These are phyloP conservation scores for Postia placenta DNA, from an alignment of 768 basidiomycete genomes.

Conservation along the genomic window DNA sequence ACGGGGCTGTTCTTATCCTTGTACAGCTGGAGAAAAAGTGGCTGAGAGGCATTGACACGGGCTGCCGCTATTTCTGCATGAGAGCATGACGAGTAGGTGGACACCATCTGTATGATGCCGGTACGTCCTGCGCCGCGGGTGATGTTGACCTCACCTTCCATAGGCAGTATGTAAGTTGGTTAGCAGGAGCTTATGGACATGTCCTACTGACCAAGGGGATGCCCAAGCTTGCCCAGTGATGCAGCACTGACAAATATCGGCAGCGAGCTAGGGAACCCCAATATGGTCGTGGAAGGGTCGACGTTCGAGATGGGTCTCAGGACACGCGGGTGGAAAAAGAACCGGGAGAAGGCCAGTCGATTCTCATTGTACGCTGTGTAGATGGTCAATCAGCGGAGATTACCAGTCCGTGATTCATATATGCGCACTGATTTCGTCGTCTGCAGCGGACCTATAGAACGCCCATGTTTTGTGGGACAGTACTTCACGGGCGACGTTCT, in stretches of 20 bases:
- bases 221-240: constrained; percentile 80
- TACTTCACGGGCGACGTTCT: constrained; percentile 68
- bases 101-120: constrained; percentile 82
- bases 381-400: too few relatives aligned
- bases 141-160: constrained; percentile 78
- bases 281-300: constrained; percentile 67
- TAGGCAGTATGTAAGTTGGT: neutral
- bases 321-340: constrained; percentile 84
- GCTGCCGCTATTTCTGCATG: constrained; percentile 55
- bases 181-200: neutral
- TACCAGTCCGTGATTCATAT: neutral
- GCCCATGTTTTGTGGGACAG: constrained; percentile 71
- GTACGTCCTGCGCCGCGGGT: constrained; percentile 59
- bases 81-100: constrained; percentile 69
- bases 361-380: constrained; percentile 59
- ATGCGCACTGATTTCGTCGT: constrained; percentile 72
- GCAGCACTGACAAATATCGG: constrained; percentile 84
- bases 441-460: constrained; percentile 82
- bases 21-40: constrained; percentile 82
- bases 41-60: constrained; percentile 45
- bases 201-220: constrained; percentile 51
- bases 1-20: constrained; percentile 63
- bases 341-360: constrained; percentile 67
- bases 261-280: constrained; percentile 63
- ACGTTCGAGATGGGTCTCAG: constrained; percentile 59